Conservation (phyloP, 208 protist genomes). For the Acanthamoeba lugdunensis region DNA sequence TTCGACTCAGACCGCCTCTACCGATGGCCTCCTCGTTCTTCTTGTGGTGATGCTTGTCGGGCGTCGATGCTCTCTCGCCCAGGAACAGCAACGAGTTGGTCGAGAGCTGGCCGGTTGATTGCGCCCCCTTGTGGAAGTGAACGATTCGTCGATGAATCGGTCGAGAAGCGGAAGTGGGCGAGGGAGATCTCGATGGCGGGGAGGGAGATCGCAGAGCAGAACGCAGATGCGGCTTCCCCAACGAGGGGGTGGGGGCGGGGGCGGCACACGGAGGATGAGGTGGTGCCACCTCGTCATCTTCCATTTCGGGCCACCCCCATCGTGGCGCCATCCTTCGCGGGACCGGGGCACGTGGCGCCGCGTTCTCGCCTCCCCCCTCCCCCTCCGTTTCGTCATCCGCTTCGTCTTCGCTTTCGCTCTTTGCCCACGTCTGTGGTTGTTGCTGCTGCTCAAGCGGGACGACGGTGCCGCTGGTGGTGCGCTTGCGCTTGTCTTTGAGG, state of each 20-base stretch:
- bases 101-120: neutral
- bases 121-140: neutral
- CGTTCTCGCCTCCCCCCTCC: neutral
- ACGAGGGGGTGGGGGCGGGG: no score
- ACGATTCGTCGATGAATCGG: neutral
- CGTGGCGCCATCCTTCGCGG: constrained; percentile 7
- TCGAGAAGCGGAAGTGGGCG: neutral
- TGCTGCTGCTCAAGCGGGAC: no score
- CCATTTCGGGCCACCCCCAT: neutral
- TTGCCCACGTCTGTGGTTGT: neutral
- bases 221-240: neutral
- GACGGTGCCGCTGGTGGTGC: no score
- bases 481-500: no score
- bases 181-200: neutral
- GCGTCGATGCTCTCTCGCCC: neutral
- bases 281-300: neutral
- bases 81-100: constrained; percentile 1
- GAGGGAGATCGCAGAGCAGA: neutral
- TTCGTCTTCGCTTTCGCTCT: constrained; percentile 1
- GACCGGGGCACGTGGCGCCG: neutral
- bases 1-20: constrained; percentile 15
- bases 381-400: constrained; percentile 27
- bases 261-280: neutral
- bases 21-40: neutral
- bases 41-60: neutral